Percentiles rank a stretch among this genome's conserved stretches.
phyloP scores from a whole-genome alignment of 208 protist genomes.

The Acanthamoeba lenticulata region DNA sequence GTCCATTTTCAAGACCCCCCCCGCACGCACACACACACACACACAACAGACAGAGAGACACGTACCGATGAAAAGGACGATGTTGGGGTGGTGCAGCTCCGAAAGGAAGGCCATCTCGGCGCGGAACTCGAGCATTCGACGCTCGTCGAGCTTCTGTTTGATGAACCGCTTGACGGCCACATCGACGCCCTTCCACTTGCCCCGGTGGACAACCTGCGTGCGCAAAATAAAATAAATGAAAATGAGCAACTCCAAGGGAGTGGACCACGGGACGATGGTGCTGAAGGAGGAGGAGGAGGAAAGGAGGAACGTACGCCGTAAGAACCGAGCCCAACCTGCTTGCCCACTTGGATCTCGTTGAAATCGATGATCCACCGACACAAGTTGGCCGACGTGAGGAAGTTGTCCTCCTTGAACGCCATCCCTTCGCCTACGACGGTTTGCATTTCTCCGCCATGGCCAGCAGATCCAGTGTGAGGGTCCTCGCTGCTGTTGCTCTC shows the following conservation, averaged over 20 bases:
- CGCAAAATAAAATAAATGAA: too few species aligned
- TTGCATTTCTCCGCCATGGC: background rate
- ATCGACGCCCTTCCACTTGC: background rate
- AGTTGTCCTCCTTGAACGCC: background rate
- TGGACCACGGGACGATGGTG: too few species aligned
- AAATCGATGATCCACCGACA: background rate
- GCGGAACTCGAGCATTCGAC: background rate
- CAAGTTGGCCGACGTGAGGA: background rate
- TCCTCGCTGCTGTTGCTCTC: background rate
- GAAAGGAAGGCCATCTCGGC: background rate
- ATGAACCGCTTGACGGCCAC: background rate
- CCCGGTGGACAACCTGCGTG: background rate
- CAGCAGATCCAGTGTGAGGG: background rate
- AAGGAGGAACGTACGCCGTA: too few species aligned
- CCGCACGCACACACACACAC: too few species aligned
- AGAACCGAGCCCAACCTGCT: background rate
- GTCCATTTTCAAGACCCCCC: too few species aligned
- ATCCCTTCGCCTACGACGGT: background rate
- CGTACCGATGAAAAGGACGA: background rate
- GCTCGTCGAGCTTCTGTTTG: background rate
- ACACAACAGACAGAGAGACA: too few species aligned
- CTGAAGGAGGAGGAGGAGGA: too few species aligned
- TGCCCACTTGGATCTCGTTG: background rate
- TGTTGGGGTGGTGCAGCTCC: background rate
- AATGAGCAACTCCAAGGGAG: too few species aligned